These are phyloP conservation scores for Brassica incana DNA, from an alignment of 345 rosid genomes.

Conservation along the genomic window DNA sequence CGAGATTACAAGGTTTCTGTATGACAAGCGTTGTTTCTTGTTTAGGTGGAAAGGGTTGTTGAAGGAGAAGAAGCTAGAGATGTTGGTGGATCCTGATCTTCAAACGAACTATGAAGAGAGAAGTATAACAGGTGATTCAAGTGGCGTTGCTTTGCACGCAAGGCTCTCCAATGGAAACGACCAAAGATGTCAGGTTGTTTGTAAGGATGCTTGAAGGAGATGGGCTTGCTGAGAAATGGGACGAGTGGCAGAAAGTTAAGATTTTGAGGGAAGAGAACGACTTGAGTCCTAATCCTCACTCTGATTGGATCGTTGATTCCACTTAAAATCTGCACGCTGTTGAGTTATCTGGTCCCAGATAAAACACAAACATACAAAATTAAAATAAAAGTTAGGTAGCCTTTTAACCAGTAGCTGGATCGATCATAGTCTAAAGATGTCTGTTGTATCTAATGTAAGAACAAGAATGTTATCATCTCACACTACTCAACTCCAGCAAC, in stretches of 20 bases:
- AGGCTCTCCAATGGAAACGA: constrained; percentile 84
- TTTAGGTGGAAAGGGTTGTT: constrained; percentile 60
- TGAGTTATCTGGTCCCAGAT: constrained; percentile 94
- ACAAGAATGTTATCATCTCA: neutral
- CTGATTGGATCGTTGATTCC: constrained; percentile 88
- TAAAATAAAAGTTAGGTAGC: neutral
- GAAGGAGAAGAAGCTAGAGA: constrained; percentile 86
- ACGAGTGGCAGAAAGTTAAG: constrained; percentile 92
- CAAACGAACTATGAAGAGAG: constrained; percentile 75
- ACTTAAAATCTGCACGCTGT: constrained; percentile 87
- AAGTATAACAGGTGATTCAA: constrained; percentile 88
- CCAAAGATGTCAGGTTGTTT: constrained; percentile 92
- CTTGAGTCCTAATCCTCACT: constrained; percentile 60
- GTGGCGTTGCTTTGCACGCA: constrained; percentile 92
- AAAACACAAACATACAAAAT: neutral
- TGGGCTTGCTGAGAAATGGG: constrained; percentile 88
- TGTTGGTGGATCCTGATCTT: constrained; percentile 93
- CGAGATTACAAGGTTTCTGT: no score
- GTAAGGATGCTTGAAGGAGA: constrained; percentile 96
- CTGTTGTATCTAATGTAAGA: neutral
- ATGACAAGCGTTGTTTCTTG: no score
- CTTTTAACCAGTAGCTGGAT: neutral
- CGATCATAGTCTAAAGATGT: neutral
- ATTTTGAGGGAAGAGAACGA: constrained; percentile 81
- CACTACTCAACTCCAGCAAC: neutral